Conservation (phyloP, 345 rosid species). For the Eucalyptus camaldulensis region DNA sequence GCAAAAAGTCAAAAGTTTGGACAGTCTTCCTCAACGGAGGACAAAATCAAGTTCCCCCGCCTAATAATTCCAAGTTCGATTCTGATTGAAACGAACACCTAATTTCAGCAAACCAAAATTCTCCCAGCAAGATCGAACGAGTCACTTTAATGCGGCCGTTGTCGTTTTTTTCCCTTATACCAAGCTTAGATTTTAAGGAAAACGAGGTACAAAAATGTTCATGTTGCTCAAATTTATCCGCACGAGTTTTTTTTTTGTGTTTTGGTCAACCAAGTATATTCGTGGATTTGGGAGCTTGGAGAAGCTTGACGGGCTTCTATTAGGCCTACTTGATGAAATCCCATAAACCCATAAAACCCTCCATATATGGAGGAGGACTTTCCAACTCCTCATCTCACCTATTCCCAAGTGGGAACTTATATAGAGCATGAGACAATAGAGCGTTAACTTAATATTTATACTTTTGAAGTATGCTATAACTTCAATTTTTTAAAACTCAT, state of each 20-base stretch:
- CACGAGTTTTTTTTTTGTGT: neutral
- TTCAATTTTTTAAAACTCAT: neutral
- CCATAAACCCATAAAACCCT: neutral
- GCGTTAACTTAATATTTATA: neutral
- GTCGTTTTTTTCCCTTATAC: too few relatives aligned
- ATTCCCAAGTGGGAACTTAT: too few relatives aligned
- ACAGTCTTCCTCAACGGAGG: neutral
- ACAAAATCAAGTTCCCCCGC: neutral
- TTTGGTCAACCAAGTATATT: neutral
- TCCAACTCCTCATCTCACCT: neutral
- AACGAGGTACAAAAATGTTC: neutral
- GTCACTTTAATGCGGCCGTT: too few relatives aligned
- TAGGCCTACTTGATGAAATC: too few relatives aligned
- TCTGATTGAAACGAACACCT: neutral
- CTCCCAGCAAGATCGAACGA: neutral
- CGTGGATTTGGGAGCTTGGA: neutral
- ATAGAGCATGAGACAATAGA: neutral
- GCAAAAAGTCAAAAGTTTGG: neutral
- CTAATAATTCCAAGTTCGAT: neutral
- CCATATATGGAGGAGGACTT: neutral
- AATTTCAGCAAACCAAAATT: neutral
- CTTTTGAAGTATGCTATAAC: neutral
- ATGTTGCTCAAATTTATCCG: neutral
- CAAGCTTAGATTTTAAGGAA: neutral
- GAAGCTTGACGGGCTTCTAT: too few relatives aligned